Base-by-base conservation (phyloP, 164 flowering plant species). In the Magnolia changhungtana region DNA sequence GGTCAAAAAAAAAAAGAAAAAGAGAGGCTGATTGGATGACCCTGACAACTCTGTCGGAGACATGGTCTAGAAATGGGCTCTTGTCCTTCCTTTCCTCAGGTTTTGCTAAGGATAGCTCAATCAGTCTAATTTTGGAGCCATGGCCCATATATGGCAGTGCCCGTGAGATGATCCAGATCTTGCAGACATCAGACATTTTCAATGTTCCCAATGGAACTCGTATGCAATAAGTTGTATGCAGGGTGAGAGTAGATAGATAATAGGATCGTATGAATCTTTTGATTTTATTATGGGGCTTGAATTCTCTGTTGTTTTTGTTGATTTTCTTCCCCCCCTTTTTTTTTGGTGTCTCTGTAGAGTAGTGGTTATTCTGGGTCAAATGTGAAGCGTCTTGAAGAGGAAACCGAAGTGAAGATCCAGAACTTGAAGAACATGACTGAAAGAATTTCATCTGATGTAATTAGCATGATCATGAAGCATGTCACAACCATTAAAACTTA, bases 301-400 rank as follows among this genome's bases (percentile, higher is more conserved):
- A n/a, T 27, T 27, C 29, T 27, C 29, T 27, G 29, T 13, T 59
- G 16, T 8, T 13, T 13, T 13, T 14, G 63, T 59, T 59, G 21
- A 65, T 1, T 37, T 68, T 50, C 13, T 24, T 20, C 29, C 27
- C 27, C 1, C 1, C 29, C 49, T 50, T 31, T 69, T 23, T 19
- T 73, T 10, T 29, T 31, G 21, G 67, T 68, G 18, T 69, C 8
- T 63, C 13, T 79, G 73, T 49, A 89, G 92, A 81, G 80, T 20
- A 83, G 81, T 73, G 90, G 89, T 21, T 78, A 69, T 75, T 85
- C 91, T 4, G 88, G 88, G 10, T 71, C 77, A 18, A 85, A 80
- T 71, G 85, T 83, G 27, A 84, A 87, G 72, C 72, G 84, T 74
- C 88, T 91, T 10, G 96, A 89, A 61, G 84, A 80, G 67, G 93